Base-by-base conservation (phyloP, 2,329 filamentous ascomycete genomes). In the Colletotrichum liaoningense region DNA sequence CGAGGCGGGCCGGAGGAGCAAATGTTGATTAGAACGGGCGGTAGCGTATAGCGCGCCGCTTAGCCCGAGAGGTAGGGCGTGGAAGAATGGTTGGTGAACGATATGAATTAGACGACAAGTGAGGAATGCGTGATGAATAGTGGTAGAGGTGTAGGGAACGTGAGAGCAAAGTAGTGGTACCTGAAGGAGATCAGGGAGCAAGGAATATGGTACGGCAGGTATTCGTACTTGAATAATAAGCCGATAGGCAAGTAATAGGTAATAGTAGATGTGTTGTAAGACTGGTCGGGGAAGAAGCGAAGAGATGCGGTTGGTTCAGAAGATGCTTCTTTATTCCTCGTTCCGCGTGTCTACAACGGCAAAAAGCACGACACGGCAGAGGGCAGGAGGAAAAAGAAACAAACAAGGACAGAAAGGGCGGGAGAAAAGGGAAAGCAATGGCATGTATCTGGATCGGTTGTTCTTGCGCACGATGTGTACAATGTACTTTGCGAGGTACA, bases 361-460 rank as follows among this genome's bases (percentile, higher is more conserved):
- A 46, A 52, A 60, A 62, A 52, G 55, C 26, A 57, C 54, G 55
- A 54, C 38, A 58, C 28, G 24, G 42, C 35, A 26, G 19, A 49
- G 35, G 19, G 57, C 33, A 14, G 54, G 38, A 60, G 42, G 49
- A 28, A 60, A 65, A 69, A 63, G 52, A 69, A 38, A 33, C 60
- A 46, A 64, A 63, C 33, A 26, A 38, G 46, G 46, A 49, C 42
- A 69, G 56, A 46, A 65, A 65, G 58, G 65, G 63, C 24, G 38
- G 57, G 64, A 71, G 56, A 69, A 67, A 72, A 67, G 67, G 70
- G 70, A 73, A 70, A 69, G 42, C 60, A 60, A 57, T 57, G 67
- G 70, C 60, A 73, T 70, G 70, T 73, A 73, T 70, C 58, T 49
- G 67, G 59, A 38, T 58, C 38, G 54, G 52, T 56, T 69, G 42